These are phyloP conservation scores for Trichocomaceae sp. DNA, from an alignment of 2,329 filamentous ascomycete genomes.

Conservation along the genomic window DNA sequence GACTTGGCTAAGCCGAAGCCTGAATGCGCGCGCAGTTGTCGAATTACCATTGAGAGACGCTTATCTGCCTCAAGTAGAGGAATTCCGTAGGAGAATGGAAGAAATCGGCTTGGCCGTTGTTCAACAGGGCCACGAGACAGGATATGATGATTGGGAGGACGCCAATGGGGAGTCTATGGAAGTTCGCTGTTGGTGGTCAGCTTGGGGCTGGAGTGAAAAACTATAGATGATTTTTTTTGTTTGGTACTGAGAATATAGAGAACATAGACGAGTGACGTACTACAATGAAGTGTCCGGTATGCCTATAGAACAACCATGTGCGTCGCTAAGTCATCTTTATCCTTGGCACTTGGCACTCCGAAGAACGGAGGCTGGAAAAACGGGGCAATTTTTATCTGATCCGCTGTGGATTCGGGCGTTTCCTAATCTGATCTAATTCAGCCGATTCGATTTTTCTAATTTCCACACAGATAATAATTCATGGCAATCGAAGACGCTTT, in stretches of 20 bases:
- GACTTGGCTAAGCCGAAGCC: slow-evolving; percentile 55
- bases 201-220: slow-evolving; percentile 40
- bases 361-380: too few relatives aligned
- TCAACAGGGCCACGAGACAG: slow-evolving; percentile 42
- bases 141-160: slow-evolving; percentile 44
- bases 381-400: too few relatives aligned
- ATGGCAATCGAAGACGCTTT: too few relatives aligned
- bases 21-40: slow-evolving; percentile 61
- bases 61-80: slow-evolving; percentile 55
- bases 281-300: slow-evolving; percentile 22
- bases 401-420: too few relatives aligned
- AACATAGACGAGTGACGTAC: slow-evolving; percentile 14
- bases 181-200: slow-evolving; percentile 44
- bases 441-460: too few relatives aligned
- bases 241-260: neutral
- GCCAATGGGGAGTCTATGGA: slow-evolving; percentile 36
- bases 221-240: slow-evolving; percentile 16
- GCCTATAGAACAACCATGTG: slow-evolving; percentile 4
- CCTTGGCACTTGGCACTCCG: too few relatives aligned
- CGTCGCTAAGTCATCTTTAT: too few relatives aligned
- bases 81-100: slow-evolving; percentile 58
- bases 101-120: slow-evolving; percentile 48
- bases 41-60: slow-evolving; percentile 75
- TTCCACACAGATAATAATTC: too few relatives aligned
- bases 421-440: too few relatives aligned